Base-by-base conservation (phyloP, 2,329 filamentous ascomycete species). In the Pseudogymnoascus sp. region DNA sequence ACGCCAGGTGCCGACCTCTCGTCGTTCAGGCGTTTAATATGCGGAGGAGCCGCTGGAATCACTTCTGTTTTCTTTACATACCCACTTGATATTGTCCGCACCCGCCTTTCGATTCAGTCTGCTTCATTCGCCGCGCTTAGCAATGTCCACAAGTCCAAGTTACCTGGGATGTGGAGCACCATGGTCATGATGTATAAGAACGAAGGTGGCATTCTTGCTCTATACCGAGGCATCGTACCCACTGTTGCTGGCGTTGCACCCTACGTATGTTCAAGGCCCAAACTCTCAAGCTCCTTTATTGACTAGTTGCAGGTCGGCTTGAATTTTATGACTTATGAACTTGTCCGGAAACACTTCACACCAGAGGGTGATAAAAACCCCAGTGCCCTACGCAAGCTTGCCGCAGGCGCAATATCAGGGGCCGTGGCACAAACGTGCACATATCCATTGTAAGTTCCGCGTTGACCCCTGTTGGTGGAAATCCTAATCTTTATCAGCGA, bases 281-380 rank as follows among this genome's bases (percentile, higher is more conserved):
- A 7, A 17, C 29, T 10, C 60, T 50, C 33, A 65, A 40, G 7
- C 37, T 67, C 66, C 64, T 68, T 67, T 71, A 46, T 42, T 67
- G 42, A 62, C 31, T 38, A 60, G 21, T 13, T 38, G 61, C 69
- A 92, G 88, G 89, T 99, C 66, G 95, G 95, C 40, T 81, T 99
- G 62, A 99, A 99, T 75, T 99, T 99, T 76, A 97, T 97, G 92
- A 91, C 91, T 5, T 99, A 99, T 77, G 95, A 99, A 76, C 88
- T 88, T 59, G 88, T 93, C 64, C 87, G 95, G 65, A 86, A 87
- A 71, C 88, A 88, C 69, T 82, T 99, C 68, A 99, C 95, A 0
- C 88, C 88, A 1, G 91, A 96, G 61, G 95, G 95, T 50, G 88
- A 96, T 67, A 84, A 89, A 72, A 91, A 96, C 68, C 95, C 95